A percentile compares a stretch with the other conserved stretches of the same genome.
These are phyloP conservation scores for Teratosphaeria zuluensis DNA, from an alignment of 2,329 filamentous ascomycete species.

Conservation along the genomic window DNA sequence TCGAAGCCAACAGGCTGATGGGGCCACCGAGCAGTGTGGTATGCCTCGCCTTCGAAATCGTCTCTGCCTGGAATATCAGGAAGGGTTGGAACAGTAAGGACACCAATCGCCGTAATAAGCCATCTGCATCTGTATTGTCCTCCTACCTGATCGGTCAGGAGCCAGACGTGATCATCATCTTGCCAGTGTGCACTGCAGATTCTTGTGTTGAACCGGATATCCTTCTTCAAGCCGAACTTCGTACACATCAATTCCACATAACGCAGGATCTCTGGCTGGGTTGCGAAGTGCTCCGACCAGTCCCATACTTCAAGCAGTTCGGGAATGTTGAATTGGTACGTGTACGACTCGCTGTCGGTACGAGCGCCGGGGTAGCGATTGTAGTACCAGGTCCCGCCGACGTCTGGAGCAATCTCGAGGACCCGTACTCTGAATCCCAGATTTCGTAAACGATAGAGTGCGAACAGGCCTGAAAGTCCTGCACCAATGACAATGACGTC, in stretches of 20 bases:
- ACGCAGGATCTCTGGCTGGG: constrained; percentile 6
- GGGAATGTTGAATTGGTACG: constrained; percentile 8
- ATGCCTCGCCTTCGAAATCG: constrained; percentile 29
- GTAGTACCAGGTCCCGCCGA: constrained; percentile 23
- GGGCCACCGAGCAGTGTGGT: constrained; percentile 34
- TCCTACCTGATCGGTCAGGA: constrained; percentile 18
- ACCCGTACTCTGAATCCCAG: constrained; percentile 13
- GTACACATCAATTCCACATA: constrained; percentile 55
- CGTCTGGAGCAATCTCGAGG: constrained; percentile 19
- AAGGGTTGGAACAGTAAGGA: constrained; percentile 21
- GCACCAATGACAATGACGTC: constrained; percentile 29
- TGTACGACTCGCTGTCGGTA: constrained; percentile 29
- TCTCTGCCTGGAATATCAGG: constrained; percentile 21
- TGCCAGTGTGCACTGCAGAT: constrained; percentile 28
- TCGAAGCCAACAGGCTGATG: constrained; percentile 23
- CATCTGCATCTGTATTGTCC: constrained; percentile 23
- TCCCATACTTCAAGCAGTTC: constrained; percentile 11
- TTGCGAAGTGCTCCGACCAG: constrained; percentile 10
- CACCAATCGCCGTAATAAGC: constrained; percentile 36
- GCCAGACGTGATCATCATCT: constrained; percentile 24
- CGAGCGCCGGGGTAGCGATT: constrained; percentile 24
- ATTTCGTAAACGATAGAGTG: constrained; percentile 11
- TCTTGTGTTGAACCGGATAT: constrained; percentile 47
- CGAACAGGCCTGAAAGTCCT: constrained; percentile 20
- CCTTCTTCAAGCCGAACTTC: constrained; percentile 48